Evolutionary conservation across 1,284 basidiomycete species (phyloP).

Genomic region (Cryptococcus sp.): DNA sequence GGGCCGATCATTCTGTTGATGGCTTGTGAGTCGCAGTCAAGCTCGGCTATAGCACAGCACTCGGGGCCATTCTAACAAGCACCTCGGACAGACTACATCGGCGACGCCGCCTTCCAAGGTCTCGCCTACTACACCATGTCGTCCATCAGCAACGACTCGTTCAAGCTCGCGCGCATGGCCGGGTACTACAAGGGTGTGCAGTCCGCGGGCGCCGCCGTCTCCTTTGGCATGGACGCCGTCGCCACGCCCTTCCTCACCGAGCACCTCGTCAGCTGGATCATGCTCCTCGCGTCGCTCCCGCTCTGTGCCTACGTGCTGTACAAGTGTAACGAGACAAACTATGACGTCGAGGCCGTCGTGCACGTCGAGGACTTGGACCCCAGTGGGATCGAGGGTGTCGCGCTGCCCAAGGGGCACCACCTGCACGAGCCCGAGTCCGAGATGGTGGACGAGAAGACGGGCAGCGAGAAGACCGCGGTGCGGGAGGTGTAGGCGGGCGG

Average conservation of each 20-base stretch:
- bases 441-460: too few species aligned
- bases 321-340: conserved; percentile 31
- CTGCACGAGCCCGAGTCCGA: too few species aligned
- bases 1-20: conserved; percentile 34
- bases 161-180: conserved; percentile 45
- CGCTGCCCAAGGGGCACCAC: conserved; percentile 26
- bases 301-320: conserved; percentile 32
- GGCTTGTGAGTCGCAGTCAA: conserved; percentile 15
- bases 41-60: too few species aligned
- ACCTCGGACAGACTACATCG: conserved; percentile 43
- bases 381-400: conserved; percentile 20
- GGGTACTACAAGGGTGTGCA: conserved; percentile 50
- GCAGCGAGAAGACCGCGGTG: too few species aligned
- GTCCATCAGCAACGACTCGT: conserved; percentile 28
- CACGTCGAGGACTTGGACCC: conserved; percentile 34
- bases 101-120: conserved; percentile 48
- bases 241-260: conserved; percentile 40
- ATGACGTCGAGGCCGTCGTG: conserved; percentile 29
- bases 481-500: too few species aligned
- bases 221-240: conserved; percentile 56
- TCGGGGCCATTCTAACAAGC: too few species aligned
- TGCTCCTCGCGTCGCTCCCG: conserved; percentile 38
- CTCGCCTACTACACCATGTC: conserved; percentile 42
- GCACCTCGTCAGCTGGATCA: conserved; percentile 34
- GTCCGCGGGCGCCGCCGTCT: conserved; percentile 50